Evolutionary conservation across 345 rosid species (phyloP).

Genomic region (Luvunga scandens): DNA sequence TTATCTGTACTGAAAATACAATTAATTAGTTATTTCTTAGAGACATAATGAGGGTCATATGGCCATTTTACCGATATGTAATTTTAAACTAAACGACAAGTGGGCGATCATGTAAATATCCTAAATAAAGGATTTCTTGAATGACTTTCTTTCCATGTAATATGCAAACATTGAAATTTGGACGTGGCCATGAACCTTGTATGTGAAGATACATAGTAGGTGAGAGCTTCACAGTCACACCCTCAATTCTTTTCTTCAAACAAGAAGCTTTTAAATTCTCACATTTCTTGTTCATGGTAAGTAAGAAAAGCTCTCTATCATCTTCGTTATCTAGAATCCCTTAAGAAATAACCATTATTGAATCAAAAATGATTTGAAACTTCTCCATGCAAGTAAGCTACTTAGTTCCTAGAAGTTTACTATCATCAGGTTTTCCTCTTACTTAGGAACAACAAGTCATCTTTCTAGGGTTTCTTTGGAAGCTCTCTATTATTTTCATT

Average conservation of each 20-base stretch:
- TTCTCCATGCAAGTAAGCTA: slow-evolving; percentile 58
- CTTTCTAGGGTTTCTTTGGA: slow-evolving; percentile 8
- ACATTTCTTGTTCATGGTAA: slow-evolving; percentile 48
- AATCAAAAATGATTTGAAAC: slow-evolving; percentile 6
- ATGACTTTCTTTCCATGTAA: slow-evolving; percentile 35
- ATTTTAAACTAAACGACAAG: slow-evolving; percentile 17
- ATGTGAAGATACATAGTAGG: slow-evolving; percentile 74
- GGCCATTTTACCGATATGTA: neutral
- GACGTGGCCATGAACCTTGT: slow-evolving; percentile 46
- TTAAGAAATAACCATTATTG: slow-evolving; percentile 13
- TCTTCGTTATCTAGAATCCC: slow-evolving; percentile 17
- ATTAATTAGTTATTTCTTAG: neutral
- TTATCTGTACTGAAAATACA: neutral
- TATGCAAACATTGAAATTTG: slow-evolving; percentile 28
- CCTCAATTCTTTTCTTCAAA: slow-evolving; percentile 22
- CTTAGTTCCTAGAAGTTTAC: slow-evolving; percentile 16
- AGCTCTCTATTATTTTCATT: neutral
- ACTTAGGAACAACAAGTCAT: neutral
- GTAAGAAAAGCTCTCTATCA: slow-evolving; percentile 26
- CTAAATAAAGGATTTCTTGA: slow-evolving; percentile 52
- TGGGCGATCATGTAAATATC: slow-evolving; percentile 23
- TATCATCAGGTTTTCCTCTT: slow-evolving; percentile 6
- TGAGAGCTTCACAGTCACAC: slow-evolving; percentile 68
- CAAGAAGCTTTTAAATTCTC: slow-evolving; percentile 24
- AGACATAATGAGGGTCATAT: neutral